These are phyloP conservation scores for Cryphonectria japonica DNA, from an alignment of 2,329 filamentous ascomycete genomes.

Conservation along the genomic window DNA sequence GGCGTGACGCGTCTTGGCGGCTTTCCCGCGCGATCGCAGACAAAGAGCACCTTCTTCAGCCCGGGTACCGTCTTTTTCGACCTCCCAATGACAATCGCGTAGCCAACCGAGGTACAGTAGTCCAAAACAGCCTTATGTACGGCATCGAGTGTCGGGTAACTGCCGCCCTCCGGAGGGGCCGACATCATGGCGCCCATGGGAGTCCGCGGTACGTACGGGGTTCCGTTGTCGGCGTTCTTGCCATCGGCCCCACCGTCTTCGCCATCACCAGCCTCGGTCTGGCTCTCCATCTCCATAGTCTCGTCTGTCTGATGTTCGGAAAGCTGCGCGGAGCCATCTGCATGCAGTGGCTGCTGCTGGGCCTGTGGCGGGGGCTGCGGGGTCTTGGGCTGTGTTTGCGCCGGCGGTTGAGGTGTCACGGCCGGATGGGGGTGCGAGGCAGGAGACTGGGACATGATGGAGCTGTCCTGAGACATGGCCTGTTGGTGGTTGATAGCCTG, in stretches of 20 bases:
- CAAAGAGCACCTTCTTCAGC: slow-evolving; percentile 69
- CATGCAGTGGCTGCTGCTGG: slow-evolving; percentile 31
- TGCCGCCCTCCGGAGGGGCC: slow-evolving; percentile 65
- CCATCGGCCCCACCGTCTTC: slow-evolving; percentile 49
- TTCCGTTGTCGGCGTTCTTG: slow-evolving; percentile 51
- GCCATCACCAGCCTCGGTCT: slow-evolving; percentile 50
- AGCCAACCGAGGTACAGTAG: slow-evolving; percentile 70
- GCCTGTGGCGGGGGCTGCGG: slow-evolving; percentile 34
- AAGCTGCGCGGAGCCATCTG: slow-evolving; percentile 36
- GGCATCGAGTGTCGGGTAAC: slow-evolving; percentile 66
- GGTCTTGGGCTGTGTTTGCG: slow-evolving; percentile 24
- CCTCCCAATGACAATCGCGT: slow-evolving; percentile 69
- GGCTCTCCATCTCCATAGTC: slow-evolving; percentile 57
- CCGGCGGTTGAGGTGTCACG: slow-evolving; percentile 29
- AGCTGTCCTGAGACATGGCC: slow-evolving; percentile 45
- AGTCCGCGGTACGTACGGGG: slow-evolving; percentile 55
- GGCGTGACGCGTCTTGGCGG: slow-evolving; percentile 65
- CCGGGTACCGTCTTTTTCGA: slow-evolving; percentile 71
- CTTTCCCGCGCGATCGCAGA: slow-evolving; percentile 68
- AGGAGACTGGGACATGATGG: slow-evolving; percentile 48
- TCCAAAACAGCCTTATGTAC: slow-evolving; percentile 66
- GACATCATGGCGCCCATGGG: slow-evolving; percentile 66
- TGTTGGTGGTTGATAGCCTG: slow-evolving; percentile 38
- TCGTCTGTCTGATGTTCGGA: slow-evolving; percentile 50
- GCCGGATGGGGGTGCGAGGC: slow-evolving; percentile 33